These are phyloP conservation scores for Discostella stelligera DNA, from an alignment of 352 stramenopile species.

Conservation along the genomic window DNA sequence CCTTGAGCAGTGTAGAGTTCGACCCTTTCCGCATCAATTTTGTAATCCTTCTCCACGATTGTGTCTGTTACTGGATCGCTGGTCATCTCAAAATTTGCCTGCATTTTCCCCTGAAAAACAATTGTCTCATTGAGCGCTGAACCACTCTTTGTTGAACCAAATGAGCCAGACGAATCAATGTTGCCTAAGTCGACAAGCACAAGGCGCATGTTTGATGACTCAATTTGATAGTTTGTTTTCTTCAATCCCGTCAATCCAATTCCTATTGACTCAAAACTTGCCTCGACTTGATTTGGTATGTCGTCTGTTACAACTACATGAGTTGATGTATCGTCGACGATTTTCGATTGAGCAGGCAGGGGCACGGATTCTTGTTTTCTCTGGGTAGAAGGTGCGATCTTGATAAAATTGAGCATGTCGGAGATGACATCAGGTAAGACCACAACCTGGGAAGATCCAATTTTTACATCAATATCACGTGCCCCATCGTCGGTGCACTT, in stretches of 20 bases:
- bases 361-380: slow-evolving; percentile 11
- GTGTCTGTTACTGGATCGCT: slow-evolving; percentile 36
- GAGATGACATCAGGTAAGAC: slow-evolving; percentile 78
- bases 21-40: slow-evolving; percentile 72
- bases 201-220: slow-evolving; percentile 61
- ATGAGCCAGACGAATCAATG: slow-evolving; percentile 50
- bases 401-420: slow-evolving; percentile 70
- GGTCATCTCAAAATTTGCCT: slow-evolving; percentile 57
- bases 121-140: slow-evolving; percentile 71
- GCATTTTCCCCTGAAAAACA: slow-evolving; percentile 75
- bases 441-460: slow-evolving; percentile 79
- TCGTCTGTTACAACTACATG: slow-evolving; percentile 48
- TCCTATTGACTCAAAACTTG: slow-evolving; percentile 30
- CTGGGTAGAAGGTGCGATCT: slow-evolving; percentile 31
- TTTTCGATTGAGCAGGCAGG: slow-evolving; percentile 13
- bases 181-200: slow-evolving; percentile 61
- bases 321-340: slow-evolving; percentile 13
- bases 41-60: slow-evolving; percentile 60
- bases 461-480: slow-evolving; percentile 58
- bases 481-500: slow-evolving; percentile 54
- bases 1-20: slow-evolving; percentile 82
- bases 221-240: slow-evolving; percentile 58
- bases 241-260: slow-evolving; percentile 23
- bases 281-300: slow-evolving; percentile 44
- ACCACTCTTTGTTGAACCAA: slow-evolving; percentile 33